A percentile compares a stretch with the other conserved stretches of the same genome.
Conservation (phyloP, 129 eudicot genomes). For the Centaurea solstitialis region DNA sequence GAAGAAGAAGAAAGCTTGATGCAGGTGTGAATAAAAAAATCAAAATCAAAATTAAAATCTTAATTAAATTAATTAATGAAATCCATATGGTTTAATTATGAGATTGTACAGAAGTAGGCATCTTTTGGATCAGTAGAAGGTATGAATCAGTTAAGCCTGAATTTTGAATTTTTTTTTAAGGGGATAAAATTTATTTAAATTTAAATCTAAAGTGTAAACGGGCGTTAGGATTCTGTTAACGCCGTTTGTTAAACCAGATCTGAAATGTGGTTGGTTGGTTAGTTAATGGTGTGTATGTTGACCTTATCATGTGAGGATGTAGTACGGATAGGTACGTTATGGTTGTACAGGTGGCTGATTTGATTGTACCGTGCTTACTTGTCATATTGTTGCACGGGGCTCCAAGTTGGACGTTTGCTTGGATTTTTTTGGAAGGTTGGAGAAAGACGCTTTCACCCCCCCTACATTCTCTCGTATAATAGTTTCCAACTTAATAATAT, state of each 20-base stretch:
- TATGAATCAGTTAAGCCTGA: slow-evolving; percentile 4
- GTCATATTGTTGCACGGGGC: slow-evolving; percentile 14
- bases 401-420: slow-evolving; percentile 13
- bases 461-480: not conserved
- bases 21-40: not conserved
- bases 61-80: slow-evolving; percentile 11
- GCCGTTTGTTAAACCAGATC: not conserved
- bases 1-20: slow-evolving; percentile 15
- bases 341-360: slow-evolving; percentile 6
- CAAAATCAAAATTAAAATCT: not conserved
- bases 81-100: slow-evolving; percentile 16
- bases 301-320: not conserved
- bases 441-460: not conserved
- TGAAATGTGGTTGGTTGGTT: not conserved
- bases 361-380: slow-evolving; percentile 12
- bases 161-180: slow-evolving; percentile 11
- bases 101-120: slow-evolving; percentile 18
- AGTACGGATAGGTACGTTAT: slow-evolving; percentile 14
- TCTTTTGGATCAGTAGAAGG: not conserved
- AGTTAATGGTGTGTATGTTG: not conserved
- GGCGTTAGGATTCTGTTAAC: slow-evolving; percentile 14
- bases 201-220: not conserved
- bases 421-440: not conserved
- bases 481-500: no score
- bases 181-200: not conserved